phyloP scores from a whole-genome alignment of 768 basidiomycete genomes.

The Mycena vitilis region DNA sequence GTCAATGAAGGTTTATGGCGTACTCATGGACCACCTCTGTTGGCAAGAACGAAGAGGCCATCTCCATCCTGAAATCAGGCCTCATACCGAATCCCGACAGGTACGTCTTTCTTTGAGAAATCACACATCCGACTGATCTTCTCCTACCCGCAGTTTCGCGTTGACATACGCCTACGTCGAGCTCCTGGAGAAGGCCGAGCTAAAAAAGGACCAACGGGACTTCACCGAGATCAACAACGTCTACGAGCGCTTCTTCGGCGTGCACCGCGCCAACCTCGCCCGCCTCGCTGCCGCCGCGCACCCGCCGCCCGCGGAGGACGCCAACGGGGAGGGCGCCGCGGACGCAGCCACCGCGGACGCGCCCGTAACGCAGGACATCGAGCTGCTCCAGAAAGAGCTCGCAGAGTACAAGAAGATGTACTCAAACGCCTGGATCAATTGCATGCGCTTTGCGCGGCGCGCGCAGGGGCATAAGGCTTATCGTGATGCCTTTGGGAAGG shows the following conservation, averaged over 20 bases:
- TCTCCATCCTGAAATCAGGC: conserved; percentile 83
- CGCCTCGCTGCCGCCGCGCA: conserved; percentile 59
- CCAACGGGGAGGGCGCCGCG: background rate
- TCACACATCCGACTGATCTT: background rate
- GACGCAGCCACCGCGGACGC: background rate
- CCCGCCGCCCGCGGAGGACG: conserved; percentile 16
- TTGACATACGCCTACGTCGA: conserved; percentile 92
- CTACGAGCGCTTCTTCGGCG: conserved; percentile 79
- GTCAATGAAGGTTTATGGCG: conserved; percentile 84
- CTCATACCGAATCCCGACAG: conserved; percentile 89
- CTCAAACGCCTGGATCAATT: conserved; percentile 86
- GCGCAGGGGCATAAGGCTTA: conserved; percentile 89
- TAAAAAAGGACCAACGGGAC: conserved; percentile 64
- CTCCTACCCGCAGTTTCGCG: conserved; percentile 74
- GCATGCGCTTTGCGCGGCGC: conserved; percentile 92
- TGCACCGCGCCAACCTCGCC: conserved; percentile 75
- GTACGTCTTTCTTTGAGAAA: conserved; percentile 48
- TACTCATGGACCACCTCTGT: conserved; percentile 83
- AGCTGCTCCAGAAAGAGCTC: conserved; percentile 50
- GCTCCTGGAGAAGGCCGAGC: conserved; percentile 58
- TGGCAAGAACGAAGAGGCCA: conserved; percentile 85
- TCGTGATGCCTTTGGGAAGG: conserved; percentile 82
- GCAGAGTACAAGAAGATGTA: conserved; percentile 74
- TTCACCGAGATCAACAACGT: conserved; percentile 74
- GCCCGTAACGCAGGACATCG: background rate